Evolutionary conservation across 1,284 basidiomycete genomes (phyloP).

Genomic region (Hortiboletus rubellus): DNA sequence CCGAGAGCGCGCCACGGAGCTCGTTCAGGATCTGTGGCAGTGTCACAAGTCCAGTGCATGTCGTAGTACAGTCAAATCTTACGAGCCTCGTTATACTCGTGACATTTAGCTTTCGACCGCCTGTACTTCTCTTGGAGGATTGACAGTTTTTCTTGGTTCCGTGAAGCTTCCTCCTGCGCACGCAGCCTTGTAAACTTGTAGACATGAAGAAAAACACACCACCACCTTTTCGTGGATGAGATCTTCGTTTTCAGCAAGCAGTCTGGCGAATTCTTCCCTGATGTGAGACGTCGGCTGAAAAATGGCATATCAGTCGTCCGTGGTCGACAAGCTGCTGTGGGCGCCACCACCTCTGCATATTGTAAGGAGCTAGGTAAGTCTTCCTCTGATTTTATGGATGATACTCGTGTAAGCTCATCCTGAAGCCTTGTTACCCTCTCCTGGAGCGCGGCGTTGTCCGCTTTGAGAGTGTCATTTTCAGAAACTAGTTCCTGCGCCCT

Average conservation of each 20-base stretch:
- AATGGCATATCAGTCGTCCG: constrained; percentile 1
- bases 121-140: constrained; percentile 27
- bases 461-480: constrained; percentile 22
- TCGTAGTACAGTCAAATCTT: neutral
- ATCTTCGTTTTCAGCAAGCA: constrained; percentile 17
- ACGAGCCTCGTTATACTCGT: constrained; percentile 24
- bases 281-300: constrained; percentile 10
- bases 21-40: constrained; percentile 20
- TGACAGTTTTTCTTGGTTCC: constrained; percentile 10
- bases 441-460: constrained; percentile 22
- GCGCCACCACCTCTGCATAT: constrained; percentile 7
- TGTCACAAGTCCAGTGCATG: constrained; percentile 1
- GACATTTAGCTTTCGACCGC: constrained; percentile 17
- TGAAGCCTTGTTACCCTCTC: constrained; percentile 16
- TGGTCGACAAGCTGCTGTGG: neutral
- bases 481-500: constrained; percentile 6
- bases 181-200: constrained; percentile 1
- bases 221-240: constrained; percentile 22
- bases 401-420: constrained; percentile 4
- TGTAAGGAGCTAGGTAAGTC: neutral
- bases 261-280: constrained; percentile 13
- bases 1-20: constrained; percentile 19
- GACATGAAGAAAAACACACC: neutral
- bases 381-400: constrained; percentile 25
- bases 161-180: constrained; percentile 14